Evolutionary conservation across 2,329 filamentous ascomycete species (phyloP), one percentile per base, ranked within the genome.

Genomic region (Botrytis paeoniae): DNA sequence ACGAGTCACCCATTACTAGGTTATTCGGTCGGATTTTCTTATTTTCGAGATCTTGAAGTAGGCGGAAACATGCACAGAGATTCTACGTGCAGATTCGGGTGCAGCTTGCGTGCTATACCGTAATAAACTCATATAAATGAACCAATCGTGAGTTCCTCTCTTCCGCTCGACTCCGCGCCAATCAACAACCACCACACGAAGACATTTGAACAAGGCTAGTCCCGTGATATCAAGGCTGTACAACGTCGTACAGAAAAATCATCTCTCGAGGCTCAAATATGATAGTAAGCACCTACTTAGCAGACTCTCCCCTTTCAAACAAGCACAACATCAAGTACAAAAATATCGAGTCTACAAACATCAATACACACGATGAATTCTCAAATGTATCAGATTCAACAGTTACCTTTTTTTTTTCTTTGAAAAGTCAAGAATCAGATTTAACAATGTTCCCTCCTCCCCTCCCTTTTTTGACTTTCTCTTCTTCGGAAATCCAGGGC

Each of bases 291-390:
- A 29, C 6, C 2, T 7, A 54, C 1, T 14, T 8, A 54, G 25
- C 12, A n/a, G 51, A 3, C 14, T 16, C 1, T n/a, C 4, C 3
- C 25, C 2, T 12, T 54, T 4, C 2, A 0, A 54, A 54, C 2
- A 54, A 54, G 16, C 5, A 25, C 20, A 25, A 51, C 22, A 12
- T 61, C 20, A 7, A 35, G 35, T 60, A 39, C 39, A 59, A 14
- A 20, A 20, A 32, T 4, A 32, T 61, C 20, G 14, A 35, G 35
- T 60, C 32, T 14, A 35, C 57, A 60, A 25, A 3, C 5, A 2
- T 37, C 3, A 22, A 48, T 48, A 4, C 22, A 10, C 45, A 25
- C 9, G 4, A n/a, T 12, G 1, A 51, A 14, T 6, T 6, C 25
- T 1, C 10, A n/a, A 51, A n/a, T 14, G 0, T 6, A n/a, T n/a